Base-by-base conservation (phyloP, 176 grass and related monocot species). In the Avena eriantha region DNA sequence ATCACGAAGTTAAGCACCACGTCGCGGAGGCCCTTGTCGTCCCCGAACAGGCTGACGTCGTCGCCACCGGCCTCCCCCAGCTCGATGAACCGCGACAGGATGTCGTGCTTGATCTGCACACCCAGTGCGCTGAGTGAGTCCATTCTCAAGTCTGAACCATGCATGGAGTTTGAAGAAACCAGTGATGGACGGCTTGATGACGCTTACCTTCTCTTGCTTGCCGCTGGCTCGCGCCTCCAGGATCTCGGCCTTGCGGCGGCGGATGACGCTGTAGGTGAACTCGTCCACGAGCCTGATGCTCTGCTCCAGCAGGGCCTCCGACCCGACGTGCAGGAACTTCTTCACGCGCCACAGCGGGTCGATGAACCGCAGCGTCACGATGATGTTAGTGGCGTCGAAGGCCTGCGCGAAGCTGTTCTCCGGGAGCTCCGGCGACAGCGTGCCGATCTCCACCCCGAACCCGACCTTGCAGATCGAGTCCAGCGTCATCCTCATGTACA, bases 1-100 rank as follows among this genome's bases (percentile, higher is more conserved):
- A 98, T 98, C 67, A 98, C 91, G 45, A 98, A 98, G 86, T 98
- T 98, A 78, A 98, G 93, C 23, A 98, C 95, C 69, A 98, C 89
- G 79, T 98, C 95, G 51, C 95, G 79, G 31, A 98, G 93, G 87
- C 93, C 93, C 81, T 98, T 98, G 77, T 98, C 95, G 76, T 95
- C 85, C 9, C 88, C 81, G 84, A 95, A 93, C 74, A 77, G 49
- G 26, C 50, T 77, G 16, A 54, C 88, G 7, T 16, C 68, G 18
- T 66, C 92, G 23, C 53, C 91, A 10, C 24, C 66, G 26, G 77
- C 83, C 69, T 98, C 89, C 18, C 91, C 93, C 22, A 98, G 91
- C 87, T 98, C 95, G 55, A 98, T 98, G 87, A 98, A 98, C 75
- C 95, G 87, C 57, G 95, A 98, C 82, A 98, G 74, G 64, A 98